A percentile compares a stretch with the other conserved stretches of the same genome.
These are phyloP conservation scores for Boechera divaricarpa DNA, from an alignment of 345 rosid species.

Conservation along the genomic window DNA sequence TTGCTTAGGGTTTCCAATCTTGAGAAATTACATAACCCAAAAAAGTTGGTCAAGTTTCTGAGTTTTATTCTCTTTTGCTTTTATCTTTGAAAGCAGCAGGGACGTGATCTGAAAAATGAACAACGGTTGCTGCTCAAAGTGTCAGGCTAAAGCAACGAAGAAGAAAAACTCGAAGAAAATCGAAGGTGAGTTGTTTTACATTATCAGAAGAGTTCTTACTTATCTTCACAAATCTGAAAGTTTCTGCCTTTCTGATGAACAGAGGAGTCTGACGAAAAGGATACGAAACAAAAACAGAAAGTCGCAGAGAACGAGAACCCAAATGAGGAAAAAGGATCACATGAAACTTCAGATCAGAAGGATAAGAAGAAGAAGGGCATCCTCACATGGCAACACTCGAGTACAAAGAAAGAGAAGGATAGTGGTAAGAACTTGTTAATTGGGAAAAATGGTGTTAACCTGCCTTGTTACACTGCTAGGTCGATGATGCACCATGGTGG, in stretches of 20 bases:
- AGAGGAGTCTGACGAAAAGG: slow-evolving; percentile 19
- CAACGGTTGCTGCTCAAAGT: slow-evolving; percentile 21
- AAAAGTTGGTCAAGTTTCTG: neutral
- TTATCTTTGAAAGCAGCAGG: neutral
- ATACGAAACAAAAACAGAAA: slow-evolving; percentile 10
- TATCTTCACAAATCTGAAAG: slow-evolving; percentile 9
- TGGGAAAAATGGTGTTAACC: neutral
- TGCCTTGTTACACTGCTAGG: neutral
- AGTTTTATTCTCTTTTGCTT: slow-evolving; percentile 8
- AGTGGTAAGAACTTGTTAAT: neutral
- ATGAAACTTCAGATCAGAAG: neutral
- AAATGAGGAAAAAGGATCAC: slow-evolving; percentile 6
- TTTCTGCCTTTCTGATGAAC: slow-evolving; percentile 30
- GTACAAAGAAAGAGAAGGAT: slow-evolving; percentile 37
- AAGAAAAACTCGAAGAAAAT: slow-evolving; percentile 25
- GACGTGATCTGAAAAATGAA: slow-evolving; percentile 33
- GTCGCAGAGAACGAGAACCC: slow-evolving; percentile 21
- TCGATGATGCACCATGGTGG: slow-evolving; percentile 24
- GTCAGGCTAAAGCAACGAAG: slow-evolving; percentile 21
- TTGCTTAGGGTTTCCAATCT: slow-evolving; percentile 34
- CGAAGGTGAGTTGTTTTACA: slow-evolving; percentile 26
- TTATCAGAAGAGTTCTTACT: neutral
- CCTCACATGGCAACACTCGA: slow-evolving; percentile 32
- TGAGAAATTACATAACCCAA: neutral
- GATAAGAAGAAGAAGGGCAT: slow-evolving; percentile 9